Evolutionary conservation across 306 rosid genomes (phyloP).

Genomic region (Rosa persica): DNA sequence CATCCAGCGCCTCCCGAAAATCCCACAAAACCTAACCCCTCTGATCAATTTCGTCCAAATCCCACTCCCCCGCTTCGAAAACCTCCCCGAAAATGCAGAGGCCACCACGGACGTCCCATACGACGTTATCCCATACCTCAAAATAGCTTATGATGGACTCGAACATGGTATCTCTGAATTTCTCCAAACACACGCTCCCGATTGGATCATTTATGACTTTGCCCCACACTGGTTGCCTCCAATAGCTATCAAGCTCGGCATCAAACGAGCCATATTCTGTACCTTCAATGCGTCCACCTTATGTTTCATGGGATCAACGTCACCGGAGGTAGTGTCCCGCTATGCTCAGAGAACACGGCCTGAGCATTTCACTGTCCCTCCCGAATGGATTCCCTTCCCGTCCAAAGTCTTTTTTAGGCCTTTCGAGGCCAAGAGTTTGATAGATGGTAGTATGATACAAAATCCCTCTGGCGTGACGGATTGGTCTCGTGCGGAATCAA

Average conservation of each 20-base stretch:
- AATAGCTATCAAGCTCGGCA: background rate
- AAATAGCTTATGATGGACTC: constrained; percentile 41
- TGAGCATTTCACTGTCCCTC: background rate
- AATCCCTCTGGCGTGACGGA: background rate
- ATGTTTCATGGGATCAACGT: background rate
- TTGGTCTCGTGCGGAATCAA: background rate
- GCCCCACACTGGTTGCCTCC: background rate
- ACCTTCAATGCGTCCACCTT: background rate
- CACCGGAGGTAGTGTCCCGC: background rate
- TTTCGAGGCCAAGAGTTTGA: background rate
- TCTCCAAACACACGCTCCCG: background rate
- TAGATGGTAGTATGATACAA: background rate
- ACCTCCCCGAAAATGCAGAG: background rate
- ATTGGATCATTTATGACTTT: background rate
- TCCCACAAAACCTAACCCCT: background rate
- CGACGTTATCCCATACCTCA: constrained; percentile 14
- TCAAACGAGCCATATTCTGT: background rate
- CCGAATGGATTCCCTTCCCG: background rate
- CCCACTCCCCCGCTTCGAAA: background rate
- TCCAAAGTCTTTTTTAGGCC: background rate
- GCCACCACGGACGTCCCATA: background rate
- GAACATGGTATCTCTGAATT: constrained; percentile 1
- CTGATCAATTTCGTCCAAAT: background rate
- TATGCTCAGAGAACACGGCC: background rate
- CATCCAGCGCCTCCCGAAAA: constrained; percentile 12